Evolutionary conservation across 2,329 filamentous ascomycete species (phyloP).

Genomic region (Hypoxylon sp.): DNA sequence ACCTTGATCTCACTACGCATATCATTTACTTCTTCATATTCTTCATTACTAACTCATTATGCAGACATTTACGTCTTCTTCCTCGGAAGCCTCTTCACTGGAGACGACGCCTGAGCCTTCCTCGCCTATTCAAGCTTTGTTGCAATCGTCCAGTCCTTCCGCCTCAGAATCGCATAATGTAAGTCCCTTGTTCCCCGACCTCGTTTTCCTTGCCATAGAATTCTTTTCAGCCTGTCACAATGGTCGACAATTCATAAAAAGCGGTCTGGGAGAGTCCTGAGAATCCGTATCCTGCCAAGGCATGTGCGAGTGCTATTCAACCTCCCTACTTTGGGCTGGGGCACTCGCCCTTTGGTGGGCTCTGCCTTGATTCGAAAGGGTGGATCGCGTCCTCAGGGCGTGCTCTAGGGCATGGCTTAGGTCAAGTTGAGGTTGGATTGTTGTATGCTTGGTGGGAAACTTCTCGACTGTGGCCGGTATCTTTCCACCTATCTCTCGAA

Average conservation of each 20-base stretch:
- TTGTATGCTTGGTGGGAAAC: not conserved
- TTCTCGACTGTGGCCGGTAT: slow-evolving; percentile 1
- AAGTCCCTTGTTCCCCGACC: slow-evolving; percentile 8
- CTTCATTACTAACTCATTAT: not conserved
- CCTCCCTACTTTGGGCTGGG: not conserved
- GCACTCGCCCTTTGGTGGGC: not conserved
- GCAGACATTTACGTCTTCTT: not conserved
- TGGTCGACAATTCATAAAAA: not conserved
- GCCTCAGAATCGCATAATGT: not conserved
- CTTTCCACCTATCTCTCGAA: slow-evolving; percentile 8
- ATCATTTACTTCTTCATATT: not conserved
- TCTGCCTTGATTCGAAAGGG: not conserved
- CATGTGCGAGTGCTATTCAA: not conserved
- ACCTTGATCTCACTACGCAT: not conserved
- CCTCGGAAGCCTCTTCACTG: not conserved
- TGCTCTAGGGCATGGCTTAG: not conserved
- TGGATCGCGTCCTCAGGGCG: not conserved
- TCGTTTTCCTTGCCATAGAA: slow-evolving; percentile 12
- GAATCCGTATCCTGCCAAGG: not conserved
- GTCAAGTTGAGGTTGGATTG: not conserved
- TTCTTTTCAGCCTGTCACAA: slow-evolving; percentile 11
- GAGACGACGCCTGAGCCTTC: not conserved
- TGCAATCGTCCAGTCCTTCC: not conserved
- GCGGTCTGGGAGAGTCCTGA: not conserved
- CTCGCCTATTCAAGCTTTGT: not conserved